These are phyloP conservation scores for Avena insularis DNA, from an alignment of 176 grass and related monocot species.

Conservation along the genomic window DNA sequence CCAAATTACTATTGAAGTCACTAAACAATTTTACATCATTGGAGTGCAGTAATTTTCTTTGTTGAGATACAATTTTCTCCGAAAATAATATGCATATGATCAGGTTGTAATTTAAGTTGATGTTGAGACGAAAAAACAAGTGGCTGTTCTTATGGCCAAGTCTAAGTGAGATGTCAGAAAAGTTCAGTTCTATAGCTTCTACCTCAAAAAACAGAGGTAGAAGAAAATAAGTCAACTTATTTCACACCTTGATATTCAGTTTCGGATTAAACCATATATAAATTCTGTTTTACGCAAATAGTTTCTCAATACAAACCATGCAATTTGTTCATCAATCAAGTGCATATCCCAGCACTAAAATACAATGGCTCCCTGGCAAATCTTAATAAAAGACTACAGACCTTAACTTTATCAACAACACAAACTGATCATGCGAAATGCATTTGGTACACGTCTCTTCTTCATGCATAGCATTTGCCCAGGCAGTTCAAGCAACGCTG, in stretches of 20 bases:
- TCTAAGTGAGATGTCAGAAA: neutral
- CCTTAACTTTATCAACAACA: neutral
- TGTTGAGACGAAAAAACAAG: neutral
- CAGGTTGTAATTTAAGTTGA: constrained; percentile 3
- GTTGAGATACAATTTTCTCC: neutral
- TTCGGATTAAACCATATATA: neutral
- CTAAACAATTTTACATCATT: neutral
- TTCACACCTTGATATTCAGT: neutral
- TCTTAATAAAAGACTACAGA: constrained; percentile 7
- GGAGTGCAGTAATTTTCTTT: neutral
- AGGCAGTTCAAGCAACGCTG: constrained; percentile 91
- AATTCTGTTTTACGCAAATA: neutral
- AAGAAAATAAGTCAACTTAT: constrained; percentile 5
- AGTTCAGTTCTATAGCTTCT: neutral
- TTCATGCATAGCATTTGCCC: constrained; percentile 76
- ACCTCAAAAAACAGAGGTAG: neutral
- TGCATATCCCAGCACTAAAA: constrained; percentile 1
- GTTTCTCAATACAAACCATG: neutral
- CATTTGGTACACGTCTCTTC: neutral
- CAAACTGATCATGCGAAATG: neutral
- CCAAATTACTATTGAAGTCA: constrained; percentile 2
- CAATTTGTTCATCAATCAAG: neutral
- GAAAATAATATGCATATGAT: constrained; percentile 27
- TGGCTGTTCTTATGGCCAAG: neutral
- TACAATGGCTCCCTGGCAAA: neutral